Evolutionary conservation across 441 rosid genomes (phyloP).

Genomic region (Erodium trifolium): DNA sequence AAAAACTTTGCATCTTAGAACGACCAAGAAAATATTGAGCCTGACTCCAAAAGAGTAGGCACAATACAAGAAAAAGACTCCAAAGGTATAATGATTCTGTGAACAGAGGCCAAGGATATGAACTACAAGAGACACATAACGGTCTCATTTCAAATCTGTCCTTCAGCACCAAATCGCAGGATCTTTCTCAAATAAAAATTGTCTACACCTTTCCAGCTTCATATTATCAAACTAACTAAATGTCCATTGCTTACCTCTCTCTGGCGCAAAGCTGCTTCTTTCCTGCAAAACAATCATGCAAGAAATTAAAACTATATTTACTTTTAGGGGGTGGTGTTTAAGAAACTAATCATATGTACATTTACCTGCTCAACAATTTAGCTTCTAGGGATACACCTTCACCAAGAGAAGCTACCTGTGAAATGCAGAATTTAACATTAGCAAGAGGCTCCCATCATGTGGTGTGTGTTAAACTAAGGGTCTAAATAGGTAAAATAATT

Average conservation of each 20-base stretch:
- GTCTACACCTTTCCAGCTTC: slow-evolving; percentile 10
- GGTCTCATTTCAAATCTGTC: slow-evolving; percentile 1
- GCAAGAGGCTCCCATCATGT: no score
- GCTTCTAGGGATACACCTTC: slow-evolving; percentile 96
- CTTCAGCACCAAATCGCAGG: not conserved
- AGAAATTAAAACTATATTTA: slow-evolving; percentile 17
- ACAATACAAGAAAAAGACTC: not conserved
- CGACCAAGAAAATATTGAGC: not conserved
- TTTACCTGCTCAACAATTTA: slow-evolving; percentile 66
- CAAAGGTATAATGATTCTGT: no score
- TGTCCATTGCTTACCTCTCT: slow-evolving; percentile 58
- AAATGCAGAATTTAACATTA: slow-evolving; percentile 15
- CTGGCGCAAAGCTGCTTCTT: slow-evolving; percentile 88
- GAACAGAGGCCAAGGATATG: no score
- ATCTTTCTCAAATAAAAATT: not conserved
- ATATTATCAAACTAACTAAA: slow-evolving; percentile 5
- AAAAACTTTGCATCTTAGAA: slow-evolving; percentile 9
- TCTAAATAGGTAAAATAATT: no score
- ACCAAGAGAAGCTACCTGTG: slow-evolving; percentile 83
- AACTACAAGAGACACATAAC: not conserved
- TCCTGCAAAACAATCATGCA: slow-evolving; percentile 36
- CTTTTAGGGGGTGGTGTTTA: not conserved
- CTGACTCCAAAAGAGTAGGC: not conserved
- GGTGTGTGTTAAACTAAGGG: no score
- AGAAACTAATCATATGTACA: not conserved